Base-by-base conservation (phyloP, 805 yeast species). In the Jamesozyma jinghongensis region DNA sequence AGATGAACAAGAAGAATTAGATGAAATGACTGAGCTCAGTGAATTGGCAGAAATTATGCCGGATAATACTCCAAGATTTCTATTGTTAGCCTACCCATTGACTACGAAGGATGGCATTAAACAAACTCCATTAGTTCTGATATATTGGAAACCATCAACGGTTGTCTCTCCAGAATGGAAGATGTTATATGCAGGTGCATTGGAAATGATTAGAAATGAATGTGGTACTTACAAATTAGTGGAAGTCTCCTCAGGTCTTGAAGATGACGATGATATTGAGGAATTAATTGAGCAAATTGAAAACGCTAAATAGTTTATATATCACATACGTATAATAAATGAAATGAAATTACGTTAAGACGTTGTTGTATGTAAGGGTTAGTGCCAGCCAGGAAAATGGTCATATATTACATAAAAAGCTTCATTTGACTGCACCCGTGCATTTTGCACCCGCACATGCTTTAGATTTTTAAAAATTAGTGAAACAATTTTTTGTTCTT, bases 151-250 rank as follows among this genome's bases (percentile, higher is more conserved):
- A 45, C 97, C 97, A 3, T 81, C 80, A 19, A 85, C 94, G 0
- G 71, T 85, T n/a, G 65, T 61, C 4, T 81, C 84, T 14, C 90
- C 81, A 56, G 84, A 82, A 41, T 69, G 74, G 54, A 79, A 81
- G 59, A 88, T 87, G 97, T 63, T 85, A 37, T 87, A 86, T 52
- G 97, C 96, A 1, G 94, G 92, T 4, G 94, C 95, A 2, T 74
- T 85, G 18, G 96, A 88, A 57, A 63, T 81, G 48, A 71, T 88
- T 42, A 72, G 90, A 59, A 78, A 75, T 37, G 79, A 81, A 49
- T 81, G 88, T n/a, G 85, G 86, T 14, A 86, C 85, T n/a, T 66
- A 75, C 25, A 63, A 54, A 42, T 47, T 63, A 32, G 45, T 63
- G 19, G 68, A 65, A 34, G 62, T 63, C 5, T 45, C 61, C 11